Conservation (phyloP, 2,329 filamentous ascomycete genomes). For the Aspergillus fumigatus region DNA sequence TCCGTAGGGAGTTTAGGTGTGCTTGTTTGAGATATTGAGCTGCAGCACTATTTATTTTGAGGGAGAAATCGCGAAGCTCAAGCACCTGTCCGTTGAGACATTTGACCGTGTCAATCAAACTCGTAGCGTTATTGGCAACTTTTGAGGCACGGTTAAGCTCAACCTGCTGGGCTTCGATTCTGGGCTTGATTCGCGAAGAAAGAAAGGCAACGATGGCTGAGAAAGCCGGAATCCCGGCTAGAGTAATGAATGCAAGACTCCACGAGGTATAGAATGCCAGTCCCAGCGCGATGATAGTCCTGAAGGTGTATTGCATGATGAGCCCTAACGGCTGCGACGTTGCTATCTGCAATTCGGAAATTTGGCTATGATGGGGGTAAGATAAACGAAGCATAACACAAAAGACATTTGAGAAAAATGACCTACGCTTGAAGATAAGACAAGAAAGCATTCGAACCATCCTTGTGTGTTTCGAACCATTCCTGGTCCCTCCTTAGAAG, state of each 20-base stretch:
- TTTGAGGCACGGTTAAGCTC: conserved; percentile 69
- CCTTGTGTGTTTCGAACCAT: conserved; percentile 74
- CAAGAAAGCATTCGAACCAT: conserved; percentile 68
- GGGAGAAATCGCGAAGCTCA: conserved; percentile 63
- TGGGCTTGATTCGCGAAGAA: conserved; percentile 57
- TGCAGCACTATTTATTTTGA: conserved; percentile 55
- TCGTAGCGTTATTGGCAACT: conserved; percentile 63
- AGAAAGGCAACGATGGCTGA: conserved; percentile 56
- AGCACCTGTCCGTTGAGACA: conserved; percentile 71
- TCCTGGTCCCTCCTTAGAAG: conserved; percentile 68
- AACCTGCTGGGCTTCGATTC: conserved; percentile 64
- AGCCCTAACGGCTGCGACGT: conserved; percentile 76
- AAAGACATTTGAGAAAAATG: not conserved
- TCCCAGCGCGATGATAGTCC: conserved; percentile 59
- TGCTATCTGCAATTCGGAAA: conserved; percentile 73
- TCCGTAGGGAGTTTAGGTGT: conserved; percentile 64
- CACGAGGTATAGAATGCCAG: conserved; percentile 78
- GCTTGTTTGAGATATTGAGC: conserved; percentile 64
- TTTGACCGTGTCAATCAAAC: conserved; percentile 80
- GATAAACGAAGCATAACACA: not conserved
- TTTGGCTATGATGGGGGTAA: conserved; percentile 55
- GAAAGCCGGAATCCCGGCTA: conserved; percentile 68
- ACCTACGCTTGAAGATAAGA: conserved; percentile 69
- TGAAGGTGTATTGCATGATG: conserved; percentile 60
- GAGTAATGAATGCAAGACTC: conserved; percentile 75